Base-by-base conservation (phyloP, 2,329 filamentous ascomycete species). In the Epichloe uncinata region DNA sequence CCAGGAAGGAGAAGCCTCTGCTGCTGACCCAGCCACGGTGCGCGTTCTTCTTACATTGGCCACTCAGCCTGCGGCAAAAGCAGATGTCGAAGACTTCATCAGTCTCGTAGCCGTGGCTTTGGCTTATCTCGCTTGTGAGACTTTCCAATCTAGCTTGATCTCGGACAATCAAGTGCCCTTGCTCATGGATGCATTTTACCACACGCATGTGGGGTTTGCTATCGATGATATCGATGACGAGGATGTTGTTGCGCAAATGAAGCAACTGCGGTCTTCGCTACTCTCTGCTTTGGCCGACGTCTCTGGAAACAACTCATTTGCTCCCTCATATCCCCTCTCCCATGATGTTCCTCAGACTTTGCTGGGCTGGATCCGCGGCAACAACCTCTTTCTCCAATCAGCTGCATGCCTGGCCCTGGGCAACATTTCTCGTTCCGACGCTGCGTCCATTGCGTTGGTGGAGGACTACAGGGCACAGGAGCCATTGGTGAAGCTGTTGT, bases 361-460 rank as follows among this genome's bases (percentile, higher is more conserved):
- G 1, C 63, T 71, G 16, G 59, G 61, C n/a, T 80, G 77, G 76
- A 61, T 79, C 15, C 61, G 58, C 54, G 60, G 57, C 52, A 53
- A 57, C 49, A 62, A 74, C 52, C 53, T 64, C 0, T 65, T 69
- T 43, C 69, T 82, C 3, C 75, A 75, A 59, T 69, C 75, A 2
- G 76, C 77, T 4, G 79, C 77, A 1, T 83, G 79, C 54, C 71
- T 84, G 3, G 72, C 75, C 15, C 66, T 84, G 2, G 80, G 80
- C 36, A 84, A 84, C 58, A 63, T 84, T 37, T 74, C 76, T 5
- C 75, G 80, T 38, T 79, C 74, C 2, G 79, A 84, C 56, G 70
- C 69, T 41, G 63, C 70, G 2, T 78, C 76, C 51, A 63, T 64
- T 9, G 63, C 71, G 36, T 71, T 83, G 36, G 73, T 82, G 1